A percentile compares a stretch with the other conserved stretches of the same genome.
phyloP scores from a whole-genome alignment of 345 rosid species.

The Alliaria petiolata region DNA sequence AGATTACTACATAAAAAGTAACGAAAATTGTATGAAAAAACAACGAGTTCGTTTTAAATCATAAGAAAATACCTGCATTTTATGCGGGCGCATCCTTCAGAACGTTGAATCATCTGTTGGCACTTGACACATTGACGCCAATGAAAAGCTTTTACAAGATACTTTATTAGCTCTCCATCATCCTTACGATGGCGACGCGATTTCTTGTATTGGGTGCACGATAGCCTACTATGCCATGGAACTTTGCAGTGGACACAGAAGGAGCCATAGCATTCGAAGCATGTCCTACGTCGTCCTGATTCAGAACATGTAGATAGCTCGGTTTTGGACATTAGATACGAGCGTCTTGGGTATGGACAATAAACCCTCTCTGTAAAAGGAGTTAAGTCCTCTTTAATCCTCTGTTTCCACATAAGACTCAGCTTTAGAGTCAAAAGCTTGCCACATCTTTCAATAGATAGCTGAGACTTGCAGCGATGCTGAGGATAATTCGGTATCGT shows the following conservation, averaged over 20 bases:
- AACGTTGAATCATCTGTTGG: slow-evolving; percentile 42
- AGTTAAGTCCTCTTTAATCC: slow-evolving; percentile 53
- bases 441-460: slow-evolving; percentile 43
- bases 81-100: slow-evolving; percentile 42
- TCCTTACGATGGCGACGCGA: slow-evolving; percentile 2
- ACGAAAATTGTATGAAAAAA: neutral
- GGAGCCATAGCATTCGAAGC: slow-evolving; percentile 42
- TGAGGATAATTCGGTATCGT: slow-evolving; percentile 55
- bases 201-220: slow-evolving; percentile 39
- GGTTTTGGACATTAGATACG: slow-evolving; percentile 57
- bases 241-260: slow-evolving; percentile 72
- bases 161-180: slow-evolving; percentile 25
- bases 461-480: slow-evolving; percentile 46
- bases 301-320: slow-evolving; percentile 32
- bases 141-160: slow-evolving; percentile 29
- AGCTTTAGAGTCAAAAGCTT: slow-evolving; percentile 51
- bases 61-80: slow-evolving; percentile 34
- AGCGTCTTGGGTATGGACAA: slow-evolving; percentile 73
- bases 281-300: slow-evolving; percentile 45
- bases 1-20: neutral
- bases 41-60: too few relatives aligned
- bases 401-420: slow-evolving; percentile 40
- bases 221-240: slow-evolving; percentile 57
- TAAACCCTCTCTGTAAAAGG: slow-evolving; percentile 51
- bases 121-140: slow-evolving; percentile 50